These are phyloP conservation scores for Puccinia triticina DNA, from an alignment of 1,284 basidiomycete genomes.

Conservation along the genomic window DNA sequence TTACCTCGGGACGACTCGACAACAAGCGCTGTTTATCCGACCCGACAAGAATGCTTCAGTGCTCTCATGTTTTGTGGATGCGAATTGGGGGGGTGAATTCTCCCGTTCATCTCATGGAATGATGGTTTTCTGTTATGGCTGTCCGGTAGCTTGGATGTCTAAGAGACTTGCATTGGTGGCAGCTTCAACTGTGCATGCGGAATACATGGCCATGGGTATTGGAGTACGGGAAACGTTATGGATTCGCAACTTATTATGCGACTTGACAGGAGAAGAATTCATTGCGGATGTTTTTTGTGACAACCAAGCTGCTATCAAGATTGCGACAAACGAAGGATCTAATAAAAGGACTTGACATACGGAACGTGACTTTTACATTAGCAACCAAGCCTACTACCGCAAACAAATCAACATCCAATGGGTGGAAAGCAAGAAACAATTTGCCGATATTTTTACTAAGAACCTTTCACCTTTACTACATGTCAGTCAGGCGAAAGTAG, in stretches of 20 bases:
- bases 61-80: neutral
- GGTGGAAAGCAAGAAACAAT: neutral
- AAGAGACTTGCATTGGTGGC: no score
- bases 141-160: neutral
- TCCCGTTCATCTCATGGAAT: neutral
- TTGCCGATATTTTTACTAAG: constrained; percentile 20
- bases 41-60: no score
- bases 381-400: neutral
- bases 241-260: neutral
- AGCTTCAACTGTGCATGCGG: no score
- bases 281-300: neutral
- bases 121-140: neutral
- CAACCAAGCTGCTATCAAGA: constrained; percentile 5
- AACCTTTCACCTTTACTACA: no score
- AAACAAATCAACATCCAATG: neutral
- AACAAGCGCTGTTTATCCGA: neutral
- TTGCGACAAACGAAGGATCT: neutral
- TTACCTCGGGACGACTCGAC: no score
- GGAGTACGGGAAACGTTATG: neutral
- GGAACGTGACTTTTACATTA: constrained; percentile 10
- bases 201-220: neutral
- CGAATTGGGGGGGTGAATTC: neutral
- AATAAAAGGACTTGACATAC: neutral
- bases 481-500: no score
- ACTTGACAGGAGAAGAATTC: neutral